Base-by-base conservation (phyloP, 2,329 filamentous ascomycete species). In the Colletotrichum tofieldiae region DNA sequence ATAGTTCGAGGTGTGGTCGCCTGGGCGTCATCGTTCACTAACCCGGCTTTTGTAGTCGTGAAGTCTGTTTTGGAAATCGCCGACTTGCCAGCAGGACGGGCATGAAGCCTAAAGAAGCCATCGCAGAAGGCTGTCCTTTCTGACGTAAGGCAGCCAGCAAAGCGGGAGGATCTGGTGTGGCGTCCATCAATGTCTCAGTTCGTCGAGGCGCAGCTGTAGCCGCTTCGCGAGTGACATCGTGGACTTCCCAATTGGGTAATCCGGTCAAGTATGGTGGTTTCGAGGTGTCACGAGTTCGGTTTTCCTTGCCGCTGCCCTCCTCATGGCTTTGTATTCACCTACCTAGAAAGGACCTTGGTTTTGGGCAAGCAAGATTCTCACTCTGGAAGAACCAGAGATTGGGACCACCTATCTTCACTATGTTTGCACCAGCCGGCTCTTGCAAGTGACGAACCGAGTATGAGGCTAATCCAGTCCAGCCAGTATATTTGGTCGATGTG, bases 1-100 rank as follows among this genome's bases (percentile, higher is more conserved):
- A 71, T n/a, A 71, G 69, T 12, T 71, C 55, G 12, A 71, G 65
- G 9, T 71, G 65, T 14, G 65, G 65, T 9, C 69, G 69, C 14
- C 20, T 63, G 7, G 69, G 69, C 37, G 32, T 47, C 63, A 54
- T 18, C 11, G 35, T 45, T 45, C 32, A n/a, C 49, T 5, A 12
- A 29, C 5, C 29, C 37, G 14, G 29, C 2, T 39, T 16, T 23
- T 23, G 37, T 55, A 26, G 11, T 6, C 9, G 47, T 29, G 11
- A 5, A 5, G 1, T 35, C 5, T 20, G 6, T 20, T 29, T 26
- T 2, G 18, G 35, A 11, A 32, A 11, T 5, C 9, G 8, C 39
- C 23, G 11, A 18, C 9, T 29, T 29, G 32, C 1, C 16, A 45
- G 26, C 5, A 45, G 26, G 41, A 12, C 37, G 2, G 18, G 39